Conservation (phyloP, 1,284 basidiomycete species). For the Tilletia horrida region DNA sequence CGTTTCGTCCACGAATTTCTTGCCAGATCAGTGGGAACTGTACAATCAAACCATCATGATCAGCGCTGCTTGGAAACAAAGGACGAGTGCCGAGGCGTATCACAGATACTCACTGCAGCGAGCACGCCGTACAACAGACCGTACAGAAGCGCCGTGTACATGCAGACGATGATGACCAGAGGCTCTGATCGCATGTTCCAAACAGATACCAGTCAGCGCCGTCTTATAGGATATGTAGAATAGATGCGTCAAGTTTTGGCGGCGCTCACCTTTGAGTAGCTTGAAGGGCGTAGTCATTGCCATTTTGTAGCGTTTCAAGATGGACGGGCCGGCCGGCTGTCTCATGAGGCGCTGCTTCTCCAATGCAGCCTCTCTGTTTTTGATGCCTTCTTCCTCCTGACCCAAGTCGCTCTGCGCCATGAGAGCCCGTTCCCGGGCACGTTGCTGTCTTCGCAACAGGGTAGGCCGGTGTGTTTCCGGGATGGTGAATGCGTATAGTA, state of each 20-base stretch:
- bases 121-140: slow-evolving; percentile 30
- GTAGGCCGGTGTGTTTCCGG: slow-evolving; percentile 24
- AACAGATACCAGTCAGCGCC: background rate
- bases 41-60: too few species aligned
- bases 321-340: background rate
- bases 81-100: too few species aligned
- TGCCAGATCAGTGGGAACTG: slow-evolving; percentile 28
- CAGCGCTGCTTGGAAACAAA: too few species aligned
- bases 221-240: too few species aligned
- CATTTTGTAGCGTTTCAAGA: slow-evolving; percentile 15
- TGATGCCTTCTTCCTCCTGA: background rate
- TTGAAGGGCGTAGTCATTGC: slow-evolving; percentile 21
- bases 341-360: background rate
- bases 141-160: slow-evolving; percentile 29
- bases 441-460: slow-evolving; percentile 5
- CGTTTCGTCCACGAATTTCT: slow-evolving; percentile 21
- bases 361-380: slow-evolving; percentile 7
- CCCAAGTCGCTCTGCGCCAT: slow-evolving; percentile 5
- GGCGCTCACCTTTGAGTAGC: slow-evolving; percentile 18
- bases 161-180: slow-evolving; percentile 26
- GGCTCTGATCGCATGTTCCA: slow-evolving; percentile 24
- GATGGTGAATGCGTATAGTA: slow-evolving; percentile 23
- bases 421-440: background rate
- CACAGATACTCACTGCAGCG: slow-evolving; percentile 17
- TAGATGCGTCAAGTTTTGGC: background rate